Evolutionary conservation across 345 rosid genomes (phyloP).

Genomic region (Populus davidiana): DNA sequence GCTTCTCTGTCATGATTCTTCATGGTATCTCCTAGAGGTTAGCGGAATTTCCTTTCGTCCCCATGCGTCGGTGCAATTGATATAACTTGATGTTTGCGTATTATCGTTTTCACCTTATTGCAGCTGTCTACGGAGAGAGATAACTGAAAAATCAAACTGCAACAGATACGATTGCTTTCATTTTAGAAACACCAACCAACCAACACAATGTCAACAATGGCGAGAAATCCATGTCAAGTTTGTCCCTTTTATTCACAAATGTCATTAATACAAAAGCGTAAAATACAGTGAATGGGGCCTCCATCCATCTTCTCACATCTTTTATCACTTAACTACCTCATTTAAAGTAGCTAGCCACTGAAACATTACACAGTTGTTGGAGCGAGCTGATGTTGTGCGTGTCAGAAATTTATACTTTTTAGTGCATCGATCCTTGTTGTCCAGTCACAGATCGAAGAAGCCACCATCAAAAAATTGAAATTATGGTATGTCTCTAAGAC

Average conservation of each 20-base stretch:
- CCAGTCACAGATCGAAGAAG: too few relatives aligned
- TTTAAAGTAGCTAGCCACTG: neutral
- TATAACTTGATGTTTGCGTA: too few relatives aligned
- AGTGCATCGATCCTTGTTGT: too few relatives aligned
- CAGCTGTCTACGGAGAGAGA: neutral
- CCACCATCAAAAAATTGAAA: too few relatives aligned
- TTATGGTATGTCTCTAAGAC: too few relatives aligned
- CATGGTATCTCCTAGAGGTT: neutral
- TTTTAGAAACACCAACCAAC: neutral
- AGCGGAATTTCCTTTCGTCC: neutral
- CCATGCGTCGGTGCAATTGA: neutral
- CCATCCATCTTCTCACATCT: constrained; percentile 1
- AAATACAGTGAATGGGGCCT: constrained; percentile 2
- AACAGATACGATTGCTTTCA: neutral
- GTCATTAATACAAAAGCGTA: constrained; percentile 15
- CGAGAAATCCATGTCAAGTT: constrained; percentile 8
- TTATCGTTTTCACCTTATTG: neutral
- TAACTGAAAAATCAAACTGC: neutral
- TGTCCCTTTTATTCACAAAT: constrained; percentile 20
- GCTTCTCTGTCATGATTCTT: neutral
- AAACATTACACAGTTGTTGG: too few relatives aligned
- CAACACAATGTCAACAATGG: neutral
- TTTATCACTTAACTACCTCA: neutral
- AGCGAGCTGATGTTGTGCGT: neutral
- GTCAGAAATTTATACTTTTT: too few relatives aligned